phyloP scores from a whole-genome alignment of 163 green algal species.

The Scenedesmus sp. region DNA sequence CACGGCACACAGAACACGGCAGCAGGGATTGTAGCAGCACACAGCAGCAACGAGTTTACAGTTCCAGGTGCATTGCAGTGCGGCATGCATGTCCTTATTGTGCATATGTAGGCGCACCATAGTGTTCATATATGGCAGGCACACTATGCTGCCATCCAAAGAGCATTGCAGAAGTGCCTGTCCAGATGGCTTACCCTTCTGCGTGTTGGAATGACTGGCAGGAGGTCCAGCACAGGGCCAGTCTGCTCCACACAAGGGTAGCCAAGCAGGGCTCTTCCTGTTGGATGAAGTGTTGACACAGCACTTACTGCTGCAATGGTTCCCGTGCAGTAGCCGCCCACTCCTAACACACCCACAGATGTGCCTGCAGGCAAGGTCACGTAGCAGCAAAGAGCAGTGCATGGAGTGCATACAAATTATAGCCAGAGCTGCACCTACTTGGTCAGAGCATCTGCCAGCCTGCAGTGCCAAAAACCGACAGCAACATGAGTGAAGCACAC shows the following conservation, averaged over 20 bases:
- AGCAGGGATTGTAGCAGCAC: background rate
- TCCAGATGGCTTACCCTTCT: background rate
- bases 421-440: background rate
- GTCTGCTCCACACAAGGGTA: slow-evolving; percentile 26
- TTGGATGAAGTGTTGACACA: background rate
- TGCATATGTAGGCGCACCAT: too few relatives aligned
- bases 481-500: background rate
- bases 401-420: background rate
- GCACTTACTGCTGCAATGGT: background rate
- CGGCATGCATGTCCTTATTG: too few relatives aligned
- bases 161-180: too few relatives aligned
- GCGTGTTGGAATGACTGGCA: background rate
- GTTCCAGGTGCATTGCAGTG: too few relatives aligned
- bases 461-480: background rate
- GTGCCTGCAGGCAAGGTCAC: background rate
- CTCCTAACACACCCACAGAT: background rate
- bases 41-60: background rate
- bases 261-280: background rate
- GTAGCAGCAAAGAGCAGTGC: background rate
- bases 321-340: slow-evolving; percentile 34
- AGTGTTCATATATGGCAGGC: too few relatives aligned
- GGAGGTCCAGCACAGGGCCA: background rate
- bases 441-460: background rate
- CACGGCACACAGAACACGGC: background rate
- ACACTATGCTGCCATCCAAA: too few relatives aligned